Conservation (phyloP, 2,329 filamentous ascomycete genomes). For the Phialophora expanda region DNA sequence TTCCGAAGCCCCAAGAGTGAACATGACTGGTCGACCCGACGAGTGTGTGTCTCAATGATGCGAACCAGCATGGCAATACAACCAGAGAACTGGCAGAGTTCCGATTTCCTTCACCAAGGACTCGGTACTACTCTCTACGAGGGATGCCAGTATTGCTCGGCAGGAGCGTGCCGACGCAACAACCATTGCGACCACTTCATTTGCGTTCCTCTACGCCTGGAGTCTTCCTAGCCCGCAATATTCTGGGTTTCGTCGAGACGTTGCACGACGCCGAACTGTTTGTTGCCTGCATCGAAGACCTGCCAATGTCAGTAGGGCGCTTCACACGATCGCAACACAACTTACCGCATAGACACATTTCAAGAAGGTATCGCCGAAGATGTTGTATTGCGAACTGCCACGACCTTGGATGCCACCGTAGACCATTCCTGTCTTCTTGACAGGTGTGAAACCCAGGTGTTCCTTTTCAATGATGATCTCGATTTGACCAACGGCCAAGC, state of each 20-base stretch:
- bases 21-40: background rate
- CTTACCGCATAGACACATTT: slow-evolving; percentile 68
- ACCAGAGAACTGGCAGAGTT: background rate
- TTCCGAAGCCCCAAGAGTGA: background rate
- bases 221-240: slow-evolving; percentile 8
- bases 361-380: slow-evolving; percentile 68
- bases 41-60: background rate
- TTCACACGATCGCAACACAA: slow-evolving; percentile 37
- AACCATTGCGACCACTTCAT: background rate
- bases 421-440: slow-evolving; percentile 56
- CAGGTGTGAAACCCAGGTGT: slow-evolving; percentile 62
- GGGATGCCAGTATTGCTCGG: background rate
- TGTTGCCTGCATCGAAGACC: slow-evolving; percentile 68
- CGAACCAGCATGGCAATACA: background rate
- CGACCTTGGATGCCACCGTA: slow-evolving; percentile 71
- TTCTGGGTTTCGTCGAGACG: slow-evolving; percentile 49
- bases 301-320: slow-evolving; percentile 39
- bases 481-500: slow-evolving; percentile 67
- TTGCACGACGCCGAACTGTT: slow-evolving; percentile 65
- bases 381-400: slow-evolving; percentile 63
- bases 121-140: background rate
- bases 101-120: background rate
- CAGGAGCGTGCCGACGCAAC: background rate
- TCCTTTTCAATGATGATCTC: slow-evolving; percentile 67
- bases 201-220: background rate